These are phyloP conservation scores for Podospora fimiseda DNA, from an alignment of 495 filamentous ascomycete species.

Conservation along the genomic window DNA sequence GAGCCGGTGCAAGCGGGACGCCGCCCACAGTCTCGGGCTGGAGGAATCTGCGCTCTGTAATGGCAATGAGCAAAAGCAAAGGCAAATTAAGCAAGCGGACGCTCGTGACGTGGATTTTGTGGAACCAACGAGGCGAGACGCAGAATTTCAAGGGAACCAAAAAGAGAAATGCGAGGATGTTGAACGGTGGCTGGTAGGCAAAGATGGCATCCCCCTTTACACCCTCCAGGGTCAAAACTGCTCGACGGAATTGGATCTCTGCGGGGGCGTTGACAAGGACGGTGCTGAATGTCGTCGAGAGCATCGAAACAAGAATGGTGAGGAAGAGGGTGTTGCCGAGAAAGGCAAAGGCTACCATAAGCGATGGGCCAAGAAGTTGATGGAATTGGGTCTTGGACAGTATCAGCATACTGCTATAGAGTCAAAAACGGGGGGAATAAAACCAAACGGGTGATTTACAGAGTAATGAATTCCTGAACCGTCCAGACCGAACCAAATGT, in stretches of 20 bases:
- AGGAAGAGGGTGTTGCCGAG: constrained; percentile 72
- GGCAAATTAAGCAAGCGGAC: constrained; percentile 61
- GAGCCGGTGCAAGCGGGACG: constrained; percentile 5
- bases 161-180: constrained; percentile 58
- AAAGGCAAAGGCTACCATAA: constrained; percentile 69
- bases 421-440: too few relatives aligned
- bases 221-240: constrained; percentile 68
- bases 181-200: constrained; percentile 67
- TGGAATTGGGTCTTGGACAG: constrained; percentile 50
- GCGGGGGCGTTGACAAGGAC: constrained; percentile 59
- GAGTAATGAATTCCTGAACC: constrained; percentile 64
- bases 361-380: constrained; percentile 55
- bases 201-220: constrained; percentile 71
- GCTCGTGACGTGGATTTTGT: constrained; percentile 64
- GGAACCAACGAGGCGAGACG: constrained; percentile 64
- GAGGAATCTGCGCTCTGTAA: constrained; percentile 50
- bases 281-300: constrained; percentile 63
- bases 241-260: constrained; percentile 64
- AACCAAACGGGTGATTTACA: constrained; percentile 30
- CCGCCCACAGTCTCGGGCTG: constrained; percentile 24
- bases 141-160: constrained; percentile 61
- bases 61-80: constrained; percentile 53
- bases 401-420: background rate
- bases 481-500: constrained; percentile 74
- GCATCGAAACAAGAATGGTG: constrained; percentile 69